These are phyloP conservation scores for Mucor mucedo DNA, from an alignment of 371 early-diverging fungal genomes.

Conservation along the genomic window DNA sequence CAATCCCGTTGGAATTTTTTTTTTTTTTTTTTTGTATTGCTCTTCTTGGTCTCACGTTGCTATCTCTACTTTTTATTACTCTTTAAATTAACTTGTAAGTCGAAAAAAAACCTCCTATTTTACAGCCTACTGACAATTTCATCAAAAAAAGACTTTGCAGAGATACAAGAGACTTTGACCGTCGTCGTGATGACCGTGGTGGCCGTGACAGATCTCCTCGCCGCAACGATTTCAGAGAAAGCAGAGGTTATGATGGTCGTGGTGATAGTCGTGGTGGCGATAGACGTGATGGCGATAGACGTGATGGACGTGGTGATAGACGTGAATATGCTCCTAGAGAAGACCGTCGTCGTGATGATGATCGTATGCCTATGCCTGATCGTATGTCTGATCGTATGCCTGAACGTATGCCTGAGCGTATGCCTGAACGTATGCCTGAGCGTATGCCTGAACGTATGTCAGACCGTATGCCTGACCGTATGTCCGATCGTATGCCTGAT, in stretches of 20 bases:
- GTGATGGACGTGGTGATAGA: conserved; percentile 4
- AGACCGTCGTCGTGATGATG: conserved; percentile 10
- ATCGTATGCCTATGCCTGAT: conserved; percentile 1
- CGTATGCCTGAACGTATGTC: no score
- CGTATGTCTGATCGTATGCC: no score
- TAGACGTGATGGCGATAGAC: neutral
- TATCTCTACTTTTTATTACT: no score
- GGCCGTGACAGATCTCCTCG: conserved; percentile 36
- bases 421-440: no score
- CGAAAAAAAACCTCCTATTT: no score
- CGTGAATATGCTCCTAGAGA: conserved; percentile 9
- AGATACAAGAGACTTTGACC: conserved; percentile 14
- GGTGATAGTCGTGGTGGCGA: neutral
- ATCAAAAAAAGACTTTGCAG: neutral
- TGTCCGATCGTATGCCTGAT: no score
- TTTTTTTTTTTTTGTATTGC: conserved; percentile 10
- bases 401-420: no score
- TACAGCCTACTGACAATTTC: neutral
- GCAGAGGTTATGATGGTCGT: conserved; percentile 8
- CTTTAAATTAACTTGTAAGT: neutral
- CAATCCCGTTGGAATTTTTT: conserved; percentile 19
- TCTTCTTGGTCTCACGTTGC: neutral
- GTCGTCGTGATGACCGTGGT: conserved; percentile 28
- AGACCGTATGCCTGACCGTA: no score
- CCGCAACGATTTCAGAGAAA: conserved; percentile 17